Conservation (phyloP, 2,329 filamentous ascomycete genomes). For the Aspergillus chevalieri region DNA sequence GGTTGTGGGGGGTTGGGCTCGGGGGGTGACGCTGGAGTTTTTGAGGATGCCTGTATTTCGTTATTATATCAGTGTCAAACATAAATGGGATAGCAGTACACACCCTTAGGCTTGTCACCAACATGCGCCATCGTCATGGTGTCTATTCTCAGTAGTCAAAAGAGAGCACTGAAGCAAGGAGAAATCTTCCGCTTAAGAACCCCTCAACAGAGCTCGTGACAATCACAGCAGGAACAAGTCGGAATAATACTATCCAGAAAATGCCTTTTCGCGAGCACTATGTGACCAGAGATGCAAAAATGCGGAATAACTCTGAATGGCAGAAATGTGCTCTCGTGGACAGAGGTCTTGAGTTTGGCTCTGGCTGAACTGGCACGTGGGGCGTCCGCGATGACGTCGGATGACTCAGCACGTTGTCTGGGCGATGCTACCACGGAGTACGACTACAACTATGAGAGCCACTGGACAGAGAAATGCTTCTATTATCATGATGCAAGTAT, state of each 20-base stretch:
- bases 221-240: neutral
- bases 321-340: neutral
- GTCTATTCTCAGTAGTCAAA: neutral
- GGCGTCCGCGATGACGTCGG: neutral
- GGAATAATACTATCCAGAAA: too few relatives aligned
- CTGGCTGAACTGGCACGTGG: neutral
- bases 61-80: neutral
- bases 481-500: too few relatives aligned
- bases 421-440: neutral
- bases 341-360: neutral
- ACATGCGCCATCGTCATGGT: constrained; percentile 27
- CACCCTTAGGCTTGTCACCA: constrained; percentile 37
- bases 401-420: neutral
- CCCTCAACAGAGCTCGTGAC: neutral
- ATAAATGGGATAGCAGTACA: constrained; percentile 2
- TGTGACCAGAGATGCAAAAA: too few relatives aligned
- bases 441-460: neutral
- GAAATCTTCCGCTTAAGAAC: neutral
- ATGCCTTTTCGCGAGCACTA: too few relatives aligned
- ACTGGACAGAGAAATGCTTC: too few relatives aligned
- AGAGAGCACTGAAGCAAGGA: neutral
- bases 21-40: constrained; percentile 57
- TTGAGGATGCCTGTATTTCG: constrained; percentile 63
- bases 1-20: constrained; percentile 52
- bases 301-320: neutral